Evolutionary conservation across 1,139 yeast genomes (phyloP), one percentile per base, ranked within the genome.

Genomic region (Blastobotrys serpentis): DNA sequence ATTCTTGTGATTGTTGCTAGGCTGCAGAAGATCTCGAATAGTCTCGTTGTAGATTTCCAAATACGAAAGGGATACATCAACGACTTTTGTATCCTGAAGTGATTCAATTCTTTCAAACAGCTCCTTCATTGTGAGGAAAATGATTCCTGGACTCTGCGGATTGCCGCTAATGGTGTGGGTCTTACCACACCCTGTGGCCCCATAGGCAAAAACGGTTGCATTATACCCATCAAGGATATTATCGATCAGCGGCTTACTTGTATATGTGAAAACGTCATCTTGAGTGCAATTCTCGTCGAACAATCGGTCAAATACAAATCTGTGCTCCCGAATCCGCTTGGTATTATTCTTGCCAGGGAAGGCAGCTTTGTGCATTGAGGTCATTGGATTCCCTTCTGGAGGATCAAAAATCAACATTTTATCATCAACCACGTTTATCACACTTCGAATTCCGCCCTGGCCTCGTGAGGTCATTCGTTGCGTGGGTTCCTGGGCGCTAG

Each of bases 151-250:
- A 32, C 78, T 71, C 1, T 76, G 76, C 0, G 82, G 75, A 0
- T 82, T 78, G 0, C 98, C 96, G 66, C 84, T 78, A 37, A 90
- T 86, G 0, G 98, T 90, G 63, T 85, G 89, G 0, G 98, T 89
- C 64, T 90, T 90, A n/a, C 98, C 98, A 66, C 98, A 92, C 0
- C 98, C 98, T 0, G 98, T 89, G 22, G 96, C 96, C 1, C 98
- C 98, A 64, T 92, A 92, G 1, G 98, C 98, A 71, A 92, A 92
- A 0, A 90, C 89, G 0, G 97, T 89, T 4, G 95, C 84, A 65
- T 90, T 88, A 65, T 73, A 87, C 0, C 97, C 97, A 55, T 86
- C 95, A 42, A 90, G 65, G 0, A 88, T 82, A 39, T 84, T 78
- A 53, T 83, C 89, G 6, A 90, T 69, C 42, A 88, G 69, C 0